Percentiles rank a stretch among this genome's conserved stretches.
phyloP scores from a whole-genome alignment of 2,329 filamentous ascomycete species.

The Botryotinia convoluta region DNA sequence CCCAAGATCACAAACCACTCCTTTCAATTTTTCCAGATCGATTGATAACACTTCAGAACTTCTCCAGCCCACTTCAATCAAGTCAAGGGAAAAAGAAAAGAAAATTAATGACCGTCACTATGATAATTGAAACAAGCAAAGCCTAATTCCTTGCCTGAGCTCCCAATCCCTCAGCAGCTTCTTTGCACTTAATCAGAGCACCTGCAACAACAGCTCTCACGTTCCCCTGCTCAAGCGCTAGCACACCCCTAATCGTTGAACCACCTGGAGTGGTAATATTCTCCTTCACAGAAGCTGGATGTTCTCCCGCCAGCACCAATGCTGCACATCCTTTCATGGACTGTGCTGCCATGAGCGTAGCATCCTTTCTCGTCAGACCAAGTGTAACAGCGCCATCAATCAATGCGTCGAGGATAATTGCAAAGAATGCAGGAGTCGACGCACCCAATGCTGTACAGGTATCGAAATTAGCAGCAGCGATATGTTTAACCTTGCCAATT shows the following conservation, averaged over 20 bases:
- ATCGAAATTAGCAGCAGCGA: constrained; percentile 4
- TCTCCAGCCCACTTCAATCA: not conserved
- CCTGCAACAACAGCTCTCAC: constrained; percentile 12
- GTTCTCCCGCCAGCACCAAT: constrained; percentile 47
- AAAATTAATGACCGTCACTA: not conserved
- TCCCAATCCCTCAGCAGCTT: constrained; percentile 14
- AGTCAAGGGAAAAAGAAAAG: not conserved
- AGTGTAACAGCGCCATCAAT: constrained; percentile 18
- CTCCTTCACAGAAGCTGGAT: constrained; percentile 52
- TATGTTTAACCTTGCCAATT: constrained; percentile 13
- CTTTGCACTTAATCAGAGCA: constrained; percentile 15
- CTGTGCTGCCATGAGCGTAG: constrained; percentile 42
- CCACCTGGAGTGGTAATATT: constrained; percentile 36
- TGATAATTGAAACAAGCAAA: not conserved
- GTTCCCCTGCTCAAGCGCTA: constrained; percentile 11
- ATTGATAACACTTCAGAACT: not conserved
- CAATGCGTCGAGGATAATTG: constrained; percentile 16
- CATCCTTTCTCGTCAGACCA: constrained; percentile 58
- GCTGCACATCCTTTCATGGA: constrained; percentile 50
- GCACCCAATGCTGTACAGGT: constrained; percentile 41
- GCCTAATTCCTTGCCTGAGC: not conserved
- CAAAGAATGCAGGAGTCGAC: constrained; percentile 19
- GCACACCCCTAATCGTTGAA: constrained; percentile 10
- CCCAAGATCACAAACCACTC: not conserved
- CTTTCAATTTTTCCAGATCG: not conserved